Evolutionary conservation across 2,329 filamentous ascomycete genomes (phyloP).

Genomic region (Dothidotthia symphoricarpi): DNA sequence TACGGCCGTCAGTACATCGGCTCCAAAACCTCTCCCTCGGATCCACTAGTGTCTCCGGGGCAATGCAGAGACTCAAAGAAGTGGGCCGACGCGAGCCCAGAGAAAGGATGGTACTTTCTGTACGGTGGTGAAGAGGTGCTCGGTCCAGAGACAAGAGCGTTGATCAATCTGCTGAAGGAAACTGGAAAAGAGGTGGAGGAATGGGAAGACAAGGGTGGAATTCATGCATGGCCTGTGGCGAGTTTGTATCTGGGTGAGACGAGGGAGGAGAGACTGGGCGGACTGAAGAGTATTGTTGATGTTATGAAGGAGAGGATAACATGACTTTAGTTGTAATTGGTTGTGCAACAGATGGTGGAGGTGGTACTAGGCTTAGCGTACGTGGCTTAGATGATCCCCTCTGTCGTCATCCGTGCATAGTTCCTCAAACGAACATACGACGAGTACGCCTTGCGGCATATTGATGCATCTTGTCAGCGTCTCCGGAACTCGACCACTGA

Average conservation of each 20-base stretch:
- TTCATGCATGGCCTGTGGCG: slow-evolving; percentile 83
- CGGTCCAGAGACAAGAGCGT: slow-evolving; percentile 63
- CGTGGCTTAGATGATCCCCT: too few species aligned
- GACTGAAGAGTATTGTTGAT: slow-evolving; percentile 48
- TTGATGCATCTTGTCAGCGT: too few species aligned
- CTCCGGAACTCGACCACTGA: too few species aligned
- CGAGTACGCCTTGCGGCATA: too few species aligned
- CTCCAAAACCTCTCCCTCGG: slow-evolving; percentile 48
- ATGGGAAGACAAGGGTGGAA: slow-evolving; percentile 62
- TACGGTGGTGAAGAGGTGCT: slow-evolving; percentile 79
- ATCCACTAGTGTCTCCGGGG: slow-evolving; percentile 68
- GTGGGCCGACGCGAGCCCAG: slow-evolving; percentile 67
- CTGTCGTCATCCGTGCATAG: too few species aligned
- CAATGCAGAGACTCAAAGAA: slow-evolving; percentile 63
- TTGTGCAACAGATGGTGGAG: too few species aligned
- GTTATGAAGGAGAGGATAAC: slow-evolving; percentile 32
- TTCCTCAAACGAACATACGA: too few species aligned
- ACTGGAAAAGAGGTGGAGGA: slow-evolving; percentile 56
- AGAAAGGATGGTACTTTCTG: slow-evolving; percentile 65
- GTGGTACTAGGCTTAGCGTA: too few species aligned
- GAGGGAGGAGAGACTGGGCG: slow-evolving; percentile 48
- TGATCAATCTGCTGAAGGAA: slow-evolving; percentile 57
- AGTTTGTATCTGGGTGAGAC: slow-evolving; percentile 55
- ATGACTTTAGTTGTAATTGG: slow-evolving; percentile 4
- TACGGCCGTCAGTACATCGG: slow-evolving; percentile 72